Evolutionary conservation across 345 rosid genomes (phyloP), one percentile per base, ranked within the genome.

Genomic region (Melaleuca alternifolia): DNA sequence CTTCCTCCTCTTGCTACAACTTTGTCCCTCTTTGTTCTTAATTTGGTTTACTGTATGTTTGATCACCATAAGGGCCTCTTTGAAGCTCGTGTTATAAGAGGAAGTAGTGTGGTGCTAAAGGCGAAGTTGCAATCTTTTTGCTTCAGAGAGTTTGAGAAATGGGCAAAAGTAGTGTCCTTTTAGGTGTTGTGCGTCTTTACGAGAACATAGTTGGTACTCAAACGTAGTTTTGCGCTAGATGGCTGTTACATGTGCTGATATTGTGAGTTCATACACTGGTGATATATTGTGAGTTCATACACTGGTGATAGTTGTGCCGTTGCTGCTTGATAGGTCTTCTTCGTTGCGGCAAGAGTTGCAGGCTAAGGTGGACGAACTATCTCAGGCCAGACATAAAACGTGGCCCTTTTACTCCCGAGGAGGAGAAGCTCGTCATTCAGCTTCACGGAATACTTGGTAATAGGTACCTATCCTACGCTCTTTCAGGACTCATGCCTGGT

Each of bases 281-380:
- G 30, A 59, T 56, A 23, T 65, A 41, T 33, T 33, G 50, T 79
- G 77, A 57, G 51, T 54, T 65, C 46, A 9, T 33, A 65, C 79
- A 65, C 41, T 65, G 79, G 6, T 51, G 30, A 59, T 56, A 23
- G 79, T 65, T 65, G 24, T 33, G 79, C 46, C 24, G 11, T 18
- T 33, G 46, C 28, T 65, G 28, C 71, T 83, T 85, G 30, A 52
- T 88, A 97, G 99, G 99, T 56, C 94, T 97, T 61, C 95, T 94
- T 87, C 94, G 99, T 2, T 97, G 98, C 90, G 99, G 99, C 16
- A 97, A 97, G 93, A 97, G 99, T 86, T 97, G 99, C 92, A 86
- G 99, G 88, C 98, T 97, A 46, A 93, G 99, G 84, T 97, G 99
- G 99, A 94, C 98, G 1, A 97, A 97, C 88, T 97, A 97, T 87